A percentile compares a stretch with the other conserved stretches of the same genome.
These are phyloP conservation scores for Cyberlindnera lachancei DNA, from an alignment of 805 yeast species.

Conservation along the genomic window DNA sequence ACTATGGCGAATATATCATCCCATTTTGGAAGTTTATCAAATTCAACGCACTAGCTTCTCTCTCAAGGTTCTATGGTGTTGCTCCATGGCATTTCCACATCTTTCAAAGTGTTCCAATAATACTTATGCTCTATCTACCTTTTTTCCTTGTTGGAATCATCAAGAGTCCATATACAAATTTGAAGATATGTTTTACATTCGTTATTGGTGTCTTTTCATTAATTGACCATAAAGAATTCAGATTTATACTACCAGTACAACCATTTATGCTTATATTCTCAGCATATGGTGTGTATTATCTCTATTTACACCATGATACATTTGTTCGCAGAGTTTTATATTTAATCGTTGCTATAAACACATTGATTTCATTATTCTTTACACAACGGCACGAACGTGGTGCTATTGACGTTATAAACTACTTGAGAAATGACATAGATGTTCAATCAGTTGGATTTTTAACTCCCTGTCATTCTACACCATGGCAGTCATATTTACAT, in stretches of 20 bases:
- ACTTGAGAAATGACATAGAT: constrained; percentile 34
- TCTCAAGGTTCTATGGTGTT: constrained; percentile 77
- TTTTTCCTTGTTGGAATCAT: constrained; percentile 40
- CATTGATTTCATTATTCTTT: constrained; percentile 40
- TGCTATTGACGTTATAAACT: constrained; percentile 58
- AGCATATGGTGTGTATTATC: constrained; percentile 28
- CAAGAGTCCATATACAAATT: constrained; percentile 15
- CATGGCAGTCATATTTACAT: constrained; percentile 84
- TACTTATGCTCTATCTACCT: constrained; percentile 62
- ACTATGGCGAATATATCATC: constrained; percentile 47
- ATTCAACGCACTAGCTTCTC: constrained; percentile 67
- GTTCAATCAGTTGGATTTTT: constrained; percentile 64
- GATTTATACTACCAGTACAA: constrained; percentile 81
- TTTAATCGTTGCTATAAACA: constrained; percentile 29
- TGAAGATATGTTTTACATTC: constrained; percentile 29
- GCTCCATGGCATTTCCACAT: constrained; percentile 83
- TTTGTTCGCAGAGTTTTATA: constrained; percentile 13
- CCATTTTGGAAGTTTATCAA: constrained; percentile 67
- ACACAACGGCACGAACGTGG: constrained; percentile 81
- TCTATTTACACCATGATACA: constrained; percentile 12
- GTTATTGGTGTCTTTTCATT: constrained; percentile 53
- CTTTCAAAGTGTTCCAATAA: constrained; percentile 73
- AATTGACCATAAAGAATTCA: constrained; percentile 80
- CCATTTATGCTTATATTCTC: constrained; percentile 58
- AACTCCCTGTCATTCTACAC: constrained; percentile 97